phyloP scores from a whole-genome alignment of 2,329 filamentous ascomycete species.

The Botrytis squamosa region DNA sequence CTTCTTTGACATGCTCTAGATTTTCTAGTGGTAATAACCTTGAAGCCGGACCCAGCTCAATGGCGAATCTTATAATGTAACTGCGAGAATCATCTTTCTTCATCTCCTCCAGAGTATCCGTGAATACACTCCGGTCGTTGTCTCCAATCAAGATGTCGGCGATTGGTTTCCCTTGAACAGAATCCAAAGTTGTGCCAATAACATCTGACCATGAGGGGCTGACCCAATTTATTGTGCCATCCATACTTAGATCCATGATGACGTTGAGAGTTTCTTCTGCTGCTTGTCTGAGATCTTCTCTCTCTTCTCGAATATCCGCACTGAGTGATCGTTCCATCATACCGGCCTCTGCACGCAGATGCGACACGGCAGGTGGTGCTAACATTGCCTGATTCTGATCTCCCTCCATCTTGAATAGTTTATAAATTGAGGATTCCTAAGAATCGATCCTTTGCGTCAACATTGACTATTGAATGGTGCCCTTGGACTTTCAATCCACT shows the following conservation, averaged over 20 bases:
- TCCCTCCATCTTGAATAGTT: constrained; percentile 27
- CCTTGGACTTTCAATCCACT: background rate
- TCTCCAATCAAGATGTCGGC: constrained; percentile 75
- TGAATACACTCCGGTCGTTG: constrained; percentile 71
- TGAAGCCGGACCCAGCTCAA: constrained; percentile 68
- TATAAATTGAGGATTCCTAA: constrained; percentile 19
- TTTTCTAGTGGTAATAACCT: constrained; percentile 53
- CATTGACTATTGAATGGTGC: constrained; percentile 19
- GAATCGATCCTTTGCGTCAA: constrained; percentile 19
- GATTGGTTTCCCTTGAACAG: constrained; percentile 74
- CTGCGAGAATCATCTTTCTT: constrained; percentile 90
- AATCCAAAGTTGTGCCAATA: constrained; percentile 73
- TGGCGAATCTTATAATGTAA: constrained; percentile 79
- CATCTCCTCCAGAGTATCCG: constrained; percentile 82
- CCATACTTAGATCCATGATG: constrained; percentile 88
- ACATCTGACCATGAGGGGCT: constrained; percentile 95
- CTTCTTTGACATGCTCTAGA: constrained; percentile 31
- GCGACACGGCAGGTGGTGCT: constrained; percentile 37
- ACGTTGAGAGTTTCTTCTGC: constrained; percentile 96
- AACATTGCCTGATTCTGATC: constrained; percentile 32
- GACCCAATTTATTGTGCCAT: constrained; percentile 90
- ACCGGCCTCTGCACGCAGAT: constrained; percentile 36
- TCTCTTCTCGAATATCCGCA: constrained; percentile 87
- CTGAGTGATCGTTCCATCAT: constrained; percentile 69
- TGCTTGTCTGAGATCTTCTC: constrained; percentile 90